These are phyloP conservation scores for Paratrypanosoma confusum DNA, from an alignment of 208 protist genomes.

Conservation along the genomic window DNA sequence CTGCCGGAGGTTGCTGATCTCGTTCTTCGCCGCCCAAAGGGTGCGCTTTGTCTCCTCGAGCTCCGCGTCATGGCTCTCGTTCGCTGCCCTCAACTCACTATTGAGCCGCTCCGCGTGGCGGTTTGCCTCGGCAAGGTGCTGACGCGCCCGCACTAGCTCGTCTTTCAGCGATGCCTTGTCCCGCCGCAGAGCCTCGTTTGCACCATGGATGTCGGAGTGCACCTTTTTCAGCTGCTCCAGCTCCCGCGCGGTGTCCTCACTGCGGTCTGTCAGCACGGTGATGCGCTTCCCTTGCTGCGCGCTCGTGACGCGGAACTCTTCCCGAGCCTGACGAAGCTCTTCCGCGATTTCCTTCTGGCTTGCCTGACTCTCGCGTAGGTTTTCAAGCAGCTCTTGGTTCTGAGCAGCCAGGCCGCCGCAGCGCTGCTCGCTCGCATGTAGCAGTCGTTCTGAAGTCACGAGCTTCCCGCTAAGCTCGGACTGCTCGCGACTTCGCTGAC, in stretches of 20 bases:
- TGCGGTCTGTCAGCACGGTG: constrained; percentile 19
- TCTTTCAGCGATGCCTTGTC: constrained; percentile 5
- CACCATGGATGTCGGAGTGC: constrained; percentile 8
- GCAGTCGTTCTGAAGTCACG: constrained; percentile 20
- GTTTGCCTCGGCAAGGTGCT: constrained; percentile 30
- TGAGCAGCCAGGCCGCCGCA: constrained; percentile 22
- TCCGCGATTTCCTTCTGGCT: constrained; percentile 7
- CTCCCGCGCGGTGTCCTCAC: constrained; percentile 19
- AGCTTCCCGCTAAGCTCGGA: constrained; percentile 16
- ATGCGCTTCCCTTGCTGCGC: constrained; percentile 12
- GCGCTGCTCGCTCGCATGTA: constrained; percentile 21
- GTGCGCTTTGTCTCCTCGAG: constrained; percentile 14
- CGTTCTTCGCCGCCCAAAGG: constrained; percentile 33
- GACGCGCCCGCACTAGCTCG: constrained; percentile 22
- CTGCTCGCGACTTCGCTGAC: constrained; percentile 15
- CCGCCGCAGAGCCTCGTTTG: constrained; percentile 19
- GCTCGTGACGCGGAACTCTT: constrained; percentile 6
- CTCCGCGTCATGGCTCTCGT: constrained; percentile 25
- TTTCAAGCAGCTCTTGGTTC: constrained; percentile 15
- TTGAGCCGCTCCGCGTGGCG: constrained; percentile 42
- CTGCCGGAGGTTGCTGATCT: constrained; percentile 31
- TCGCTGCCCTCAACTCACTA: constrained; percentile 18
- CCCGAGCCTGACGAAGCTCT: constrained; percentile 6
- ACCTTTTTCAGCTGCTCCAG: constrained; percentile 13
- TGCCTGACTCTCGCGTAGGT: constrained; percentile 6